Evolutionary conservation across 1,139 yeast genomes (phyloP).

Genomic region (Hansenula anomala): DNA sequence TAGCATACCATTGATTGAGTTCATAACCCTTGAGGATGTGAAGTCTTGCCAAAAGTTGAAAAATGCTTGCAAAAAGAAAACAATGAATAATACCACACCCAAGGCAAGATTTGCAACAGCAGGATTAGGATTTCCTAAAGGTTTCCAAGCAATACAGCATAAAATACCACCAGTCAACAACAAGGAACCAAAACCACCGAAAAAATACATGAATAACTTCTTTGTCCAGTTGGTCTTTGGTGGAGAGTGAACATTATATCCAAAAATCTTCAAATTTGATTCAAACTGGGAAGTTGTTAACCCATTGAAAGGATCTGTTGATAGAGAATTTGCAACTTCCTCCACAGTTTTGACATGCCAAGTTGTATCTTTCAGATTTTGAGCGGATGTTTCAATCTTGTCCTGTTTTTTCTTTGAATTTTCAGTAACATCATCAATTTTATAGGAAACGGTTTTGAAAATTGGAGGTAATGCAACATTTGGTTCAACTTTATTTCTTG

Average conservation of each 20-base stretch:
- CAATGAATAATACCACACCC: constrained; percentile 39
- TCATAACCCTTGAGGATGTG: constrained; percentile 45
- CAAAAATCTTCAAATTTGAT: constrained; percentile 23
- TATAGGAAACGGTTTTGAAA: constrained; percentile 35
- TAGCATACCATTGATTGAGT: constrained; percentile 40
- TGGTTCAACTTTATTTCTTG: constrained; percentile 25
- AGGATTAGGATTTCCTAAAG: constrained; percentile 45
- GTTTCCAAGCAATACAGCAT: constrained; percentile 45
- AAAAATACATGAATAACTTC: constrained; percentile 35
- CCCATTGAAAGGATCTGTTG: constrained; percentile 11
- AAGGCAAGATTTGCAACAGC: constrained; percentile 41
- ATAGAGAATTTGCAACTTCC: constrained; percentile 9
- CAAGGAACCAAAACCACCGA: constrained; percentile 48
- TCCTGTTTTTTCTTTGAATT: constrained; percentile 33
- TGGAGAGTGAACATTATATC: constrained; percentile 36
- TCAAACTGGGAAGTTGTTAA: constrained; percentile 7
- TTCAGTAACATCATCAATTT: constrained; percentile 28
- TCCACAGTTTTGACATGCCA: constrained; percentile 15
- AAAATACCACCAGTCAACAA: constrained; percentile 42
- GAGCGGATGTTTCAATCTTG: constrained; percentile 2
- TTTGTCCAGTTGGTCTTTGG: constrained; percentile 31
- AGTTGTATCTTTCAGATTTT: constrained; percentile 10
- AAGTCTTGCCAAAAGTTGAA: constrained; percentile 49
- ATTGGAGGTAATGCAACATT: constrained; percentile 31
- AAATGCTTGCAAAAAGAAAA: constrained; percentile 42